These are phyloP conservation scores for Boechera stricta DNA, from an alignment of 345 rosid species.

Conservation along the genomic window DNA sequence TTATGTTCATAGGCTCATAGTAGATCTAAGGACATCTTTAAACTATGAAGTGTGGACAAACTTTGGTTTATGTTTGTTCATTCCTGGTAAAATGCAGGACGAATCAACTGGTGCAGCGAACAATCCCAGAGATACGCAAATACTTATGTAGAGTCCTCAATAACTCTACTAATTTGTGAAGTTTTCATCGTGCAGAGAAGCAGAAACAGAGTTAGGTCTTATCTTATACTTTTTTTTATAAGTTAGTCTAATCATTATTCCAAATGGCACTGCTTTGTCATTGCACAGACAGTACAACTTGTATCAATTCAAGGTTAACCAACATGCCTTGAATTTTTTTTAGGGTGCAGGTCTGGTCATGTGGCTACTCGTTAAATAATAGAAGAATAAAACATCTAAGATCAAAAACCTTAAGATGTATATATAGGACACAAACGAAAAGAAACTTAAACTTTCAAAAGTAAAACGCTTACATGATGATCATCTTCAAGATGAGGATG, in stretches of 20 bases:
- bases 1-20: constrained; percentile 4
- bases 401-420: too few species aligned
- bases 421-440: too few species aligned
- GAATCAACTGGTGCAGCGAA: constrained; percentile 63
- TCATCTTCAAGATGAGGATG: too few species aligned
- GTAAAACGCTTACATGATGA: too few species aligned
- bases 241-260: not conserved
- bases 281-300: not conserved
- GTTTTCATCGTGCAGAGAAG: not conserved
- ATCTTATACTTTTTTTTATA: not conserved
- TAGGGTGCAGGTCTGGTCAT: too few species aligned
- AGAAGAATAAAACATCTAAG: too few species aligned
- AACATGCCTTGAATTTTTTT: too few species aligned
- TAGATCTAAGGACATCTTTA: not conserved
- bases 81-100: constrained; percentile 50
- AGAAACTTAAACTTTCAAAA: too few species aligned
- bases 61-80: not conserved
- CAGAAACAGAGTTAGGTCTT: not conserved
- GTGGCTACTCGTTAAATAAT: not conserved
- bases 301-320: too few species aligned
- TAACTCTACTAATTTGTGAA: constrained; percentile 46
- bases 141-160: constrained; percentile 66
- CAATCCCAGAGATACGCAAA: constrained; percentile 65
- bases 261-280: not conserved
- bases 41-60: not conserved